Base-by-base conservation (phyloP, 345 rosid species). In the Angophora floribunda region DNA sequence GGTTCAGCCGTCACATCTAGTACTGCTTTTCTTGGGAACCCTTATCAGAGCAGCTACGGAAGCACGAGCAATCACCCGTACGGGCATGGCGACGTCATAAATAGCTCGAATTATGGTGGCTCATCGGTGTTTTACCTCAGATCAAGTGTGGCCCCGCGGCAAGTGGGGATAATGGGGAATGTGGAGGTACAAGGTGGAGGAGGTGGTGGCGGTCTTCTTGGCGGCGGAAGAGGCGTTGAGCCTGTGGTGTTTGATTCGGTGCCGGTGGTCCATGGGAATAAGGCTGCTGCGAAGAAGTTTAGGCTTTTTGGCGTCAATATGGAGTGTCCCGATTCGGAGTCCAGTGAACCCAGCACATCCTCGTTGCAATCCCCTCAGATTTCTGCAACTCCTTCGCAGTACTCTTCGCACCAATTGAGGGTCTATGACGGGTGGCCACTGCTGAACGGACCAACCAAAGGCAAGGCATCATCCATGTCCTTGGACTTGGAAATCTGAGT, bases 241-340 rank as follows among this genome's bases (percentile, higher is more conserved):
- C 85, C 91, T 41, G 45, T 89, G 79, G 57, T 88, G 41, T 65
- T 82, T 28, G 85, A 85, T 67, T 95, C 97, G 78, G 95, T 94
- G 85, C 95, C 96, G 32, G 92, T 95, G 91, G 94, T 93, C 85
- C 93, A 93, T 87, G 94, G 94, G 30, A 92, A 93, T 4, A 94
- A 93, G 82, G 94, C 92, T 0, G 91, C 94, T 9, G 94, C 93
- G 8, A 95, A 95, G 94, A 93, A 95, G 87, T 87, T 97, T 51
- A 94, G 99, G 89, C 93, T 97, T 88, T 97, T 97, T 67, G 99
- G 99, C 26, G 99, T 97, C 78, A 95, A 97, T 93, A 95, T 97
- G 99, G 99, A 96, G 82, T 96, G 95, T 90, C 94, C 95, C 85
- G 89, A 90, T 26, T 85, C 91, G 15, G 93, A 91, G 82, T 79